These are phyloP conservation scores for Lactarius psammicola DNA, from an alignment of 768 basidiomycete species.

Conservation along the genomic window DNA sequence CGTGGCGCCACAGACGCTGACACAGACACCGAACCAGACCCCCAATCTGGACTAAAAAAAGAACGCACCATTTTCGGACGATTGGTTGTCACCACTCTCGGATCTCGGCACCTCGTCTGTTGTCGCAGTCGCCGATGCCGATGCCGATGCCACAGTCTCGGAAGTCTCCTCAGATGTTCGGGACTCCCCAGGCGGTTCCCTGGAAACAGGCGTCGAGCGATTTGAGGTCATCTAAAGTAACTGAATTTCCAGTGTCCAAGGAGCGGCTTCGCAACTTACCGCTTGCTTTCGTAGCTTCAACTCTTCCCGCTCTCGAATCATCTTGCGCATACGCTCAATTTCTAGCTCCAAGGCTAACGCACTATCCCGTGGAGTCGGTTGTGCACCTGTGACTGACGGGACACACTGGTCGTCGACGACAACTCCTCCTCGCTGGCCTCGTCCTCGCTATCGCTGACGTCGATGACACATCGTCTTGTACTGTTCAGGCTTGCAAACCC, in stretches of 20 bases:
- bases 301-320: constrained; percentile 65
- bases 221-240: background rate
- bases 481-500: constrained; percentile 59
- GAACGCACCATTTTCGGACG: constrained; percentile 21
- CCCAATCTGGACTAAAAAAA: constrained; percentile 11
- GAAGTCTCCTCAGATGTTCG: constrained; percentile 8
- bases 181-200: constrained; percentile 9
- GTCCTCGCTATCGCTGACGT: constrained; percentile 55
- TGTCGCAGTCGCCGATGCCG: constrained; percentile 7
- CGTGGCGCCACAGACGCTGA: constrained; percentile 11
- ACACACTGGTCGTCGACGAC: constrained; percentile 6
- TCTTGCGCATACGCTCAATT: constrained; percentile 67
- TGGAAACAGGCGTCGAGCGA: constrained; percentile 21
- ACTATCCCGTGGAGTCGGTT: constrained; percentile 39
- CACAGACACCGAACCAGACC: constrained; percentile 11
- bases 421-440: constrained; percentile 55
- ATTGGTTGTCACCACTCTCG: background rate
- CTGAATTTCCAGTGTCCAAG: background rate
- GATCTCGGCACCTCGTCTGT: constrained; percentile 22
- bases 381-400: constrained; percentile 23
- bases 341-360: constrained; percentile 66
- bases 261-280: constrained; percentile 32
- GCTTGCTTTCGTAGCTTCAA: constrained; percentile 50
- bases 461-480: constrained; percentile 45
- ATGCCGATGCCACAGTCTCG: constrained; percentile 6